Evolutionary conservation across 1,139 yeast species (phyloP).

Genomic region (Saccharomycopsis hybrid): DNA sequence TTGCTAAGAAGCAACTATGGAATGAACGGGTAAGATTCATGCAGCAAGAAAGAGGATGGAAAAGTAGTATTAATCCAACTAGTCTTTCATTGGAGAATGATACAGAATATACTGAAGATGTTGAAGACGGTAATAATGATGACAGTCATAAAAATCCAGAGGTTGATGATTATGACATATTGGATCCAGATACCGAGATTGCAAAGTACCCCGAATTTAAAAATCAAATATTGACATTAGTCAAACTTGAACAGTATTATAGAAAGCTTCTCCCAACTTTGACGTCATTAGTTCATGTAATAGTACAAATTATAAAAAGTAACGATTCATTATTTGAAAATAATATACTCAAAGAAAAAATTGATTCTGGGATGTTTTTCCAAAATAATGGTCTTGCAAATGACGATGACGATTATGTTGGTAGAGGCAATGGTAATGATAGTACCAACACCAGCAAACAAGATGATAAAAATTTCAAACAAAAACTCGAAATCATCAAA

Average conservation of each 20-base stretch:
- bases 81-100: slow-evolving; percentile 11
- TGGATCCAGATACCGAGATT: slow-evolving; percentile 21
- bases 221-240: slow-evolving; percentile 39
- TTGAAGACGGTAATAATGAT: too few species aligned
- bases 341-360: slow-evolving; percentile 4
- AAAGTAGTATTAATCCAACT: slow-evolving; percentile 25
- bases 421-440: neutral
- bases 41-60: slow-evolving; percentile 71
- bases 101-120: slow-evolving; percentile 18
- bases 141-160: too few species aligned
- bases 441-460: neutral
- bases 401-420: too few species aligned
- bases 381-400: too few species aligned
- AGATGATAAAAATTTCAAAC: slow-evolving; percentile 22
- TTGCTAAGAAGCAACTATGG: slow-evolving; percentile 65
- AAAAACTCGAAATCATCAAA: slow-evolving; percentile 48
- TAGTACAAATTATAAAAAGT: slow-evolving; percentile 52
- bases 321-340: slow-evolving; percentile 25
- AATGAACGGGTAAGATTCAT: slow-evolving; percentile 63
- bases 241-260: slow-evolving; percentile 60
- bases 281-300: slow-evolving; percentile 55
- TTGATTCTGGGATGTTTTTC: neutral
- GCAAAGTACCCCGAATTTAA: slow-evolving; percentile 24
- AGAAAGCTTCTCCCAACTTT: slow-evolving; percentile 44
- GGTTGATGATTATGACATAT: slow-evolving; percentile 19